Percentiles rank a stretch among this genome's conserved stretches.
Conservation (phyloP, 2,329 filamentous ascomycete genomes). For the Phoma herbarum region DNA sequence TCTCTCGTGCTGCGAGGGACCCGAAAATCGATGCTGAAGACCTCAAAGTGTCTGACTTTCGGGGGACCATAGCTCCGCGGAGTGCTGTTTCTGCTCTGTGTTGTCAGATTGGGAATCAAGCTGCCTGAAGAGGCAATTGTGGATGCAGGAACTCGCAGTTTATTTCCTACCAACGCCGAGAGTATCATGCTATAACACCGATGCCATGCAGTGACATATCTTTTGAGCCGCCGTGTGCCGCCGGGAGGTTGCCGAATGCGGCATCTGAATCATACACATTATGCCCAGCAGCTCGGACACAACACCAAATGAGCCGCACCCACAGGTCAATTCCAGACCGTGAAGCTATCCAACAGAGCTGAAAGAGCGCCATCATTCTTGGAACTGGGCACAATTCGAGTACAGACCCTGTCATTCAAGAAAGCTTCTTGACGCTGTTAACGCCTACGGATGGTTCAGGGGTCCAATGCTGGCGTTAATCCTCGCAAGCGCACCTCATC, state of each 20-base stretch:
- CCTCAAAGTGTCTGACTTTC: background rate
- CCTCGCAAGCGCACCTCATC: too few species aligned
- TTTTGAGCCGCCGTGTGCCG: slow-evolving; percentile 23
- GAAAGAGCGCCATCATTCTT: background rate
- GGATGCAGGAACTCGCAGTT: slow-evolving; percentile 25
- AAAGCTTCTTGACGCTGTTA: background rate
- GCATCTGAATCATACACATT: background rate
- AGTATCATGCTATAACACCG: slow-evolving; percentile 20
- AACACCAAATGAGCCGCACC: background rate
- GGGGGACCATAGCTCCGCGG: background rate
- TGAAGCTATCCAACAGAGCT: background rate
- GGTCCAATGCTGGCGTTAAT: background rate
- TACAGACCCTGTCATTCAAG: background rate
- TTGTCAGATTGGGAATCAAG: slow-evolving; percentile 12
- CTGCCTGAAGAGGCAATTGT: slow-evolving; percentile 17
- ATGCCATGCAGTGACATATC: slow-evolving; percentile 22
- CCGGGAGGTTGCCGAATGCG: slow-evolving; percentile 3
- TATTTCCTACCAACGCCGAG: slow-evolving; percentile 10
- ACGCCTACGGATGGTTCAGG: background rate
- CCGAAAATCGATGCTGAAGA: background rate
- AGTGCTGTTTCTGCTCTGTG: background rate
- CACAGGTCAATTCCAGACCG: background rate
- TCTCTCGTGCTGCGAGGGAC: background rate
- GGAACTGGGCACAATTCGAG: background rate
- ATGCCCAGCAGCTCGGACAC: background rate